Conservation (phyloP, 768 basidiomycete genomes). For the Crassisporium funariophilum region DNA sequence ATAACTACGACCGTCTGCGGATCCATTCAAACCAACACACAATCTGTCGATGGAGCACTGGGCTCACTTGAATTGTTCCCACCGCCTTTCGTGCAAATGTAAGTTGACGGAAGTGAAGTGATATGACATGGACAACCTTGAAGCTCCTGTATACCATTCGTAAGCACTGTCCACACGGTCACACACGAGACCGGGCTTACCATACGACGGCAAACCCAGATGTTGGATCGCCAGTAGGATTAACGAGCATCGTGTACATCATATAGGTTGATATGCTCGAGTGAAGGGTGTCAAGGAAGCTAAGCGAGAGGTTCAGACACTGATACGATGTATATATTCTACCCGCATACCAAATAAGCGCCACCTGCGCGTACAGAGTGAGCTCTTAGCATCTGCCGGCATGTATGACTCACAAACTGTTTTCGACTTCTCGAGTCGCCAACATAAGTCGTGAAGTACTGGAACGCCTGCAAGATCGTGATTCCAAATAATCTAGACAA, state of each 20-base stretch:
- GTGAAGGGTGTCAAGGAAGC: background rate
- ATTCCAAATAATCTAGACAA: background rate
- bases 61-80: background rate
- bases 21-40: background rate
- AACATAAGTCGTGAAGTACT: background rate
- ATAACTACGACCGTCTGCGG: background rate
- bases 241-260: background rate
- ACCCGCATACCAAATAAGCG: too few species aligned
- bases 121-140: background rate
- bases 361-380: too few species aligned
- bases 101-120: background rate
- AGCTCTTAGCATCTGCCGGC: background rate
- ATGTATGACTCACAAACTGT: background rate
- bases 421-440: background rate
- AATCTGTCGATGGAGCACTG: background rate
- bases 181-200: background rate
- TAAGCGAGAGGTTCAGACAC: too few species aligned
- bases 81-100: background rate
- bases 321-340: too few species aligned
- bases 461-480: background rate
- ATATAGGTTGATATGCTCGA: background rate
- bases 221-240: background rate
- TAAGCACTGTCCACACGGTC: background rate
- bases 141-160: background rate
- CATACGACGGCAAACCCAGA: background rate